A percentile compares a stretch with the other conserved stretches of the same genome.
phyloP scores from a whole-genome alignment of 768 basidiomycete genomes.

The Pulveroboletus sp. region DNA sequence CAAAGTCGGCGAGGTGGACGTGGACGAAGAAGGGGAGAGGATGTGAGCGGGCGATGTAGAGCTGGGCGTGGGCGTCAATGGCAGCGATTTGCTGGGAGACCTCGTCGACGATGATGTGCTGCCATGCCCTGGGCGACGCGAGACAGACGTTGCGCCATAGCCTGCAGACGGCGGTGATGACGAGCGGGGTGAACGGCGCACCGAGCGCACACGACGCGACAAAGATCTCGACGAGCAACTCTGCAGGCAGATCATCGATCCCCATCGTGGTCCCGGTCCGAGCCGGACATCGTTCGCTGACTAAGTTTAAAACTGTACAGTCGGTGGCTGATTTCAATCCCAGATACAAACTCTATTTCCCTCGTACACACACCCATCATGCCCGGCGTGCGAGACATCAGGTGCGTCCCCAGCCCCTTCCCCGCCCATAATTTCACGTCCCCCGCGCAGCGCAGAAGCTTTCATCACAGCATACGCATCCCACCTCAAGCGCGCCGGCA shows the following conservation, averaged over 20 bases:
- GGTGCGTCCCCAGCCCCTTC: slow-evolving; percentile 37
- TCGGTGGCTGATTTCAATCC: slow-evolving; percentile 35
- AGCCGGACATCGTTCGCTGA: slow-evolving; percentile 27
- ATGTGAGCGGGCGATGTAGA: slow-evolving; percentile 53
- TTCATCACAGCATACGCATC: slow-evolving; percentile 95
- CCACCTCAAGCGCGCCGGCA: slow-evolving; percentile 97
- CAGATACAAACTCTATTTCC: slow-evolving; percentile 35
- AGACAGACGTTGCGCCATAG: slow-evolving; percentile 57
- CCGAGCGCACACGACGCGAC: slow-evolving; percentile 36
- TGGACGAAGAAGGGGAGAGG: slow-evolving; percentile 57
- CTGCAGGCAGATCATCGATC: slow-evolving; percentile 47
- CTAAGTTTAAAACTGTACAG: slow-evolving; percentile 43
- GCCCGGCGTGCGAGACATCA: slow-evolving; percentile 83
- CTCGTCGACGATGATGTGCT: slow-evolving; percentile 52
- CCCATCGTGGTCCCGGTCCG: neutral
- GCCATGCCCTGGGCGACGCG: slow-evolving; percentile 61
- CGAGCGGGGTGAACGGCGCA: slow-evolving; percentile 48
- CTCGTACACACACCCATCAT: slow-evolving; percentile 51
- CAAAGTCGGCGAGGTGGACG: slow-evolving; percentile 44
- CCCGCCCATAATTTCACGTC: neutral
- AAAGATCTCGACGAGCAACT: slow-evolving; percentile 66
- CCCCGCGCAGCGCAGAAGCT: slow-evolving; percentile 69
- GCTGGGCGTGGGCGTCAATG: slow-evolving; percentile 45
- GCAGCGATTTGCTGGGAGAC: slow-evolving; percentile 30
- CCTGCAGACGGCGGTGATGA: slow-evolving; percentile 51